Base-by-base conservation (phyloP, 371 early-diverging fungal genomes). In the Rhizopus delemar region DNA sequence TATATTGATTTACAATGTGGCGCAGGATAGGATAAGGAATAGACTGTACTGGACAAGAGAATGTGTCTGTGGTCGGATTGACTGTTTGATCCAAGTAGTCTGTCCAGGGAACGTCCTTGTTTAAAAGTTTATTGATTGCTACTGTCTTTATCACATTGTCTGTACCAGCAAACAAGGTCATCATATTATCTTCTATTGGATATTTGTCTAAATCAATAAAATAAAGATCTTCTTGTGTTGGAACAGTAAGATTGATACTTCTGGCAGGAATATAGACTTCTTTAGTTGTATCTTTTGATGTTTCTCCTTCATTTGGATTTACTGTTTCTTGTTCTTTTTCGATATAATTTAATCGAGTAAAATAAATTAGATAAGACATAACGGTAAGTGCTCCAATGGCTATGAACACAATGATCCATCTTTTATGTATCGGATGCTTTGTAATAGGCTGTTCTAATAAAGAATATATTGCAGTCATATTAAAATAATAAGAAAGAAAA, bases 1-100 rank as follows among this genome's bases (percentile, higher is more conserved):
- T 34, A 46, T 63, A 66, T 29, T 66, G 60, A 28, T 43, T 22
- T 22, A 56, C 56, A 1, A 70, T 46, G 3, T 55, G 57, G 7
- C 66, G 63, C 15, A 70, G 38, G 15, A 70, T 60, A 11, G 71
- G 71, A 28, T 63, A 67, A 29, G 71, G 71, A 1, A 70, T 29
- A 4, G 58, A 49, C 8, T 67, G 67, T 12, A 56, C 32, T 51
- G 56, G 33, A 48, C 71, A 70, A 16, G 57, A 29, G 38, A 46
- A 60, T n/a, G 29, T 52, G 2, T 51, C 38, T 12, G 39, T 28
- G 7, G 16, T 16, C 15, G 22, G 32, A 3, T 7, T 22, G 13
- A 34, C 29, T 12, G 45, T 32, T 2, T 48, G 45, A 28, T 46
- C 49, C 8, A 67, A 31, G 59, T 62, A n/a, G 2, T 62, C 49